phyloP scores from a whole-genome alignment of 305 asterid species.

The Fraxinus paxiana region DNA sequence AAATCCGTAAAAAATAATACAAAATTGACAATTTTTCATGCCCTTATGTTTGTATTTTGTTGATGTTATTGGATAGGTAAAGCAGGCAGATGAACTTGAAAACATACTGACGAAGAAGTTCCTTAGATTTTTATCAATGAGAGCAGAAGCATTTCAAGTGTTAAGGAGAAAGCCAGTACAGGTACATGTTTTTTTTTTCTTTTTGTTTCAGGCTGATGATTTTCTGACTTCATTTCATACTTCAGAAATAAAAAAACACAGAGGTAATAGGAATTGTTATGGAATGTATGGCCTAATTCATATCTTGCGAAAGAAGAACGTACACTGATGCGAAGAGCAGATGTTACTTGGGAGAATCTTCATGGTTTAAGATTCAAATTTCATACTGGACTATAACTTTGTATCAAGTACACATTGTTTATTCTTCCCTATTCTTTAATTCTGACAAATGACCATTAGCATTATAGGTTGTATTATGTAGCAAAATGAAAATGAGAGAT shows the following conservation, averaged over 20 bases:
- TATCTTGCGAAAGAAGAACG: neutral
- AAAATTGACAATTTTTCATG: conserved; percentile 12
- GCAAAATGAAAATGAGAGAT: conserved; percentile 4
- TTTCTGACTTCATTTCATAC: neutral
- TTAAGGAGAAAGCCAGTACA: conserved; percentile 96
- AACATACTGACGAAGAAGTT: conserved; percentile 92
- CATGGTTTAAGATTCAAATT: conserved; percentile 6
- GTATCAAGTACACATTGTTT: neutral
- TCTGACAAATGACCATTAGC: neutral
- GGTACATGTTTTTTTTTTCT: conserved; percentile 37
- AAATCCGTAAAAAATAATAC: neutral
- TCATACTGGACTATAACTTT: neutral
- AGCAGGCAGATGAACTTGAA: conserved; percentile 96
- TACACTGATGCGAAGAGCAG: conserved; percentile 10
- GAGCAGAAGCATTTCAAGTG: conserved; percentile 99
- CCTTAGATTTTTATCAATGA: conserved; percentile 90
- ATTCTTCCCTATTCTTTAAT: neutral
- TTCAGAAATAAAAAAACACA: neutral
- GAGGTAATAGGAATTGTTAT: neutral
- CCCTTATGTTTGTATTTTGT: conserved; percentile 11
- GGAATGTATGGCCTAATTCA: neutral
- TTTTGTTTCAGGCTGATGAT: neutral
- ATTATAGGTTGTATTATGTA: neutral
- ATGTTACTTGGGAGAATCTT: neutral
- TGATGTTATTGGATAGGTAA: conserved; percentile 52